phyloP scores from a whole-genome alignment of 2,329 filamentous ascomycete genomes.

The Ceratocystis cubensis region DNA sequence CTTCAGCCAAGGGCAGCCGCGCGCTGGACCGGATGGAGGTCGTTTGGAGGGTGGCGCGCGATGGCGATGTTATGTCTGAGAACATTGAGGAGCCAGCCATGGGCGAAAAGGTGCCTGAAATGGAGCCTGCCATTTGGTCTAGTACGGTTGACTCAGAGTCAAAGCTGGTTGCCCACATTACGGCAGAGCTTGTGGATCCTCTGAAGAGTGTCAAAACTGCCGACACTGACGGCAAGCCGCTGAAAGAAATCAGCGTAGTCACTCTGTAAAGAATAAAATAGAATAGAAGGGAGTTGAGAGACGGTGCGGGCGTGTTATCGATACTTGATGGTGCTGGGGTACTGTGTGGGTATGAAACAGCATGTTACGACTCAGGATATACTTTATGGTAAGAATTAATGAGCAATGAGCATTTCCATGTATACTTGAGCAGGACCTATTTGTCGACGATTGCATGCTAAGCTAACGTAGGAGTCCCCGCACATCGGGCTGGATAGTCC shows the following conservation, averaged over 20 bases:
- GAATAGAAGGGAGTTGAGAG: background rate
- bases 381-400: background rate
- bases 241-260: constrained; percentile 22
- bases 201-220: constrained; percentile 30
- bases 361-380: background rate
- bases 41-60: constrained; percentile 52
- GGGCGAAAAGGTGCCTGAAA: constrained; percentile 58
- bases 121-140: constrained; percentile 61
- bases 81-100: constrained; percentile 48
- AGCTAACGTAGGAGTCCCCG: too few species aligned
- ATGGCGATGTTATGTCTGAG: constrained; percentile 24
- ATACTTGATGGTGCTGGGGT: background rate
- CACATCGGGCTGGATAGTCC: too few species aligned
- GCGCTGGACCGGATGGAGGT: constrained; percentile 74
- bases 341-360: background rate
- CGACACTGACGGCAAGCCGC: constrained; percentile 30
- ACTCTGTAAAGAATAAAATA: background rate
- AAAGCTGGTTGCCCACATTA: constrained; percentile 30
- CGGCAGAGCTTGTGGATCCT: constrained; percentile 31
- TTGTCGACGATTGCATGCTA: too few species aligned
- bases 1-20: constrained; percentile 63
- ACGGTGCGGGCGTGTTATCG: background rate
- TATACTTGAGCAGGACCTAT: background rate
- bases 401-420: background rate
- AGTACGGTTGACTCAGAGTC: constrained; percentile 40